Evolutionary conservation across 208 protist genomes (phyloP).

Genomic region (Trypanosoma mega): DNA sequence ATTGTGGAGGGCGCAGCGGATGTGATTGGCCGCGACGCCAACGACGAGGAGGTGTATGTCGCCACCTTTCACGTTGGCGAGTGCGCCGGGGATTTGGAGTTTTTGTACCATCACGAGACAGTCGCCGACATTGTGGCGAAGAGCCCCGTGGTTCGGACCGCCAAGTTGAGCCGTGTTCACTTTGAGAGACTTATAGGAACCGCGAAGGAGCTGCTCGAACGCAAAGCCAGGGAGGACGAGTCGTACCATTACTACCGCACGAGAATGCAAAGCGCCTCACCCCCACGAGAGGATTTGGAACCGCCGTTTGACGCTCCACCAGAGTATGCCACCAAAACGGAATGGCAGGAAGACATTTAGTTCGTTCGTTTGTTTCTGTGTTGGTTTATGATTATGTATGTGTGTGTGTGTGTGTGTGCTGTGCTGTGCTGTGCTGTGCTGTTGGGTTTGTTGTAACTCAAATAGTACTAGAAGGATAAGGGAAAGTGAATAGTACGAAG

Average conservation of each 20-base stretch:
- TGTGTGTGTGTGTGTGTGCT: too few species aligned
- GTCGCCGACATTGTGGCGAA: slow-evolving; percentile 58
- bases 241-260: slow-evolving; percentile 49
- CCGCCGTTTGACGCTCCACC: slow-evolving; percentile 47
- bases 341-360: too few species aligned
- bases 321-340: slow-evolving; percentile 21
- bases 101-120: slow-evolving; percentile 65
- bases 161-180: slow-evolving; percentile 62
- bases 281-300: slow-evolving; percentile 33
- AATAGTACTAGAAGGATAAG: too few species aligned
- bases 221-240: slow-evolving; percentile 37
- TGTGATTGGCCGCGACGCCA: slow-evolving; percentile 36
- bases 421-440: too few species aligned
- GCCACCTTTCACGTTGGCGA: slow-evolving; percentile 40
- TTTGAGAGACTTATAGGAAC: slow-evolving; percentile 60
- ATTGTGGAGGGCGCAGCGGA: slow-evolving; percentile 62
- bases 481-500: too few species aligned
- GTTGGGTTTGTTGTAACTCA: too few species aligned
- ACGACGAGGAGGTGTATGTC: slow-evolving; percentile 35
- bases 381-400: too few species aligned
- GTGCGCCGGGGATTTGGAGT: slow-evolving; percentile 67
- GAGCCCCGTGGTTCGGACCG: slow-evolving; percentile 45
- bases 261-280: slow-evolving; percentile 32
- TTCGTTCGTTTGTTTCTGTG: too few species aligned
- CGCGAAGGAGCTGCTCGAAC: slow-evolving; percentile 32